Evolutionary conservation across 306 rosid species (phyloP).

Genomic region (Canavalia gladiata): DNA sequence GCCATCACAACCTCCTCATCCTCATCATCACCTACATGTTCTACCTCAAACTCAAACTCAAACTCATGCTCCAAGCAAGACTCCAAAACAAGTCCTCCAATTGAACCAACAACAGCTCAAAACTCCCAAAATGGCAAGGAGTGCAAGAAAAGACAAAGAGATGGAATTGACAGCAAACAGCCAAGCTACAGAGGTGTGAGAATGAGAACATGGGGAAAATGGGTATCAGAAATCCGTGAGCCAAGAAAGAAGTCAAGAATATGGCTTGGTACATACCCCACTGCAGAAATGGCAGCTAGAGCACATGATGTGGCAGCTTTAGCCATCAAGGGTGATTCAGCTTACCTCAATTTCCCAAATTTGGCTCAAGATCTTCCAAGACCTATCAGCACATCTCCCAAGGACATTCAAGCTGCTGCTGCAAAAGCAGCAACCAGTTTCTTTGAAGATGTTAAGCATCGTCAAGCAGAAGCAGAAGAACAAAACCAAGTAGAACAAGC

Average conservation of each 20-base stretch:
- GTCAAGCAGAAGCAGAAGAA: constrained; percentile 31
- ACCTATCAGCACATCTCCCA: constrained; percentile 74
- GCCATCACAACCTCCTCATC: not conserved
- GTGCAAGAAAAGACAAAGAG: constrained; percentile 57
- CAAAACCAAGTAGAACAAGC: constrained; percentile 36
- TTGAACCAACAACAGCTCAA: constrained; percentile 28
- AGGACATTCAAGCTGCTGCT: constrained; percentile 92
- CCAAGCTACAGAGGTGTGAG: constrained; percentile 81
- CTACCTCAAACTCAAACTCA: constrained; percentile 42
- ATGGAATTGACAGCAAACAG: constrained; percentile 57
- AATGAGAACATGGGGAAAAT: constrained; percentile 89
- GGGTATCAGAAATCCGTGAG: constrained; percentile 94
- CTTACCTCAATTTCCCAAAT: constrained; percentile 86
- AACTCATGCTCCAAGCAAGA: constrained; percentile 42
- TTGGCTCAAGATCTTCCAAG: constrained; percentile 68
- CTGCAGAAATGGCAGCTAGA: constrained; percentile 93
- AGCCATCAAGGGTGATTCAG: constrained; percentile 85
- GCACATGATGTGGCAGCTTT: constrained; percentile 95
- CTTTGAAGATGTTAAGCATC: constrained; percentile 38
- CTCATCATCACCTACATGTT: constrained; percentile 16
- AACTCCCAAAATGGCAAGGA: constrained; percentile 41
- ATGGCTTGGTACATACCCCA: constrained; percentile 92
- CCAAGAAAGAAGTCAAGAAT: constrained; percentile 92
- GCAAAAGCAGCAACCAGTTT: constrained; percentile 74
- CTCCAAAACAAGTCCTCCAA: constrained; percentile 25